Percentiles rank a stretch among this genome's conserved stretches.
Evolutionary conservation across 352 stramenopile genomes (phyloP).

Genomic region (Globisporangium abappressorium): DNA sequence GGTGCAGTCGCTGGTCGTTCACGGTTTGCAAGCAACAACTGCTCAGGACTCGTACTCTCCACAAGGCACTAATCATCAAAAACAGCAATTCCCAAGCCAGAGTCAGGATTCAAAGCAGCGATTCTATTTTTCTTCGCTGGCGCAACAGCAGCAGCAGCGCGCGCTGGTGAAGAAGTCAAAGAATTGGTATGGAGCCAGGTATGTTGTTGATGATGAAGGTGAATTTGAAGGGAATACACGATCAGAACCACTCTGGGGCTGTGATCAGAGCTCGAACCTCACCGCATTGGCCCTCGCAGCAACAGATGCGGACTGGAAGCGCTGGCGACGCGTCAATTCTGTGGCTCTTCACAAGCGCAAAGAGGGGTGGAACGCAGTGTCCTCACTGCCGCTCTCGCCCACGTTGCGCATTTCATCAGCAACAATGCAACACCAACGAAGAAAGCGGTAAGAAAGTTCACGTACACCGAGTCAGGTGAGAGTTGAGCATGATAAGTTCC

Average conservation of each 20-base stretch:
- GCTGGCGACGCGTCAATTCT: constrained; percentile 29
- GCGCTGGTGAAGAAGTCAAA: constrained; percentile 3
- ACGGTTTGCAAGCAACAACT: background rate
- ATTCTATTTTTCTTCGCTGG: constrained; percentile 15
- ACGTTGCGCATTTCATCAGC: background rate
- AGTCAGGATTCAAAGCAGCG: background rate
- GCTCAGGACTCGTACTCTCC: background rate
- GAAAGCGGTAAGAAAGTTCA: background rate
- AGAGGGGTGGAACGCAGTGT: background rate
- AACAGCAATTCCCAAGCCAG: background rate
- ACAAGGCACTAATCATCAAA: background rate
- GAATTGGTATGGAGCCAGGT: background rate
- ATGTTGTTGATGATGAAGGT: background rate
- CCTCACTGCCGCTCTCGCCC: background rate
- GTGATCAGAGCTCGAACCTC: background rate
- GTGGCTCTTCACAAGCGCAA: constrained; percentile 5
- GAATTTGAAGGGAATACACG: background rate
- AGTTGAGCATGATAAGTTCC: too few relatives aligned
- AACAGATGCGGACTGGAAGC: constrained; percentile 26
- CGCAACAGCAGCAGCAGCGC: constrained; percentile 10
- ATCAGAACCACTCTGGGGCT: background rate
- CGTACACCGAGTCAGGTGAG: background rate
- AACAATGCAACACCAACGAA: background rate
- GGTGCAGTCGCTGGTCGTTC: background rate
- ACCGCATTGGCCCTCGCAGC: background rate